Conservation (phyloP, 257 asterid genomes). For the Solanum megistacrolobum region DNA sequence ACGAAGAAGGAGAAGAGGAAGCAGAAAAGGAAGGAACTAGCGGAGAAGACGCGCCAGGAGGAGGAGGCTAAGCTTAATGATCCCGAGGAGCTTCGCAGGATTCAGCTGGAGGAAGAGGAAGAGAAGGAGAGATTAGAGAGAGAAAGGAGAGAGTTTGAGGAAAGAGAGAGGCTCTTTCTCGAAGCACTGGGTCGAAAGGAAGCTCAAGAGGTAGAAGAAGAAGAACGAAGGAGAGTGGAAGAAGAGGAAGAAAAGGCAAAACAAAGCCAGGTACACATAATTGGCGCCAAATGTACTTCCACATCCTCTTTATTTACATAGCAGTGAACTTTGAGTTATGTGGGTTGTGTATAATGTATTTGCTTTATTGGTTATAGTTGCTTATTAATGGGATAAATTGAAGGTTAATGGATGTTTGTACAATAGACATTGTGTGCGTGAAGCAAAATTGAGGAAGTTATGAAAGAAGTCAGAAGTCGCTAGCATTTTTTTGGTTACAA, state of each 20-base stretch:
- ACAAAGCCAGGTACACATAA: constrained; percentile 30
- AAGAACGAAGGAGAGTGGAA: constrained; percentile 38
- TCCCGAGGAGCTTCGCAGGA: constrained; percentile 58
- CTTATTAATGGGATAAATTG: background rate
- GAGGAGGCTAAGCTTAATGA: constrained; percentile 67
- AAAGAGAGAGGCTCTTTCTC: constrained; percentile 57
- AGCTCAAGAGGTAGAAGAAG: constrained; percentile 45
- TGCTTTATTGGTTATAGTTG: background rate
- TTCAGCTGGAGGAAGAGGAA: constrained; percentile 63
- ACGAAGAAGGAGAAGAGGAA: constrained; percentile 87
- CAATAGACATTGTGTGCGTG: background rate
- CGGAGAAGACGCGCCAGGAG: constrained; percentile 56
- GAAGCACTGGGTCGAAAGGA: constrained; percentile 57
- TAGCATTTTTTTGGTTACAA: background rate
- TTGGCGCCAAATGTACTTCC: background rate
- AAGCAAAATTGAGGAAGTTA: background rate
- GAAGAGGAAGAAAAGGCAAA: constrained; percentile 37
- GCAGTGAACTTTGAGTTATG: background rate
- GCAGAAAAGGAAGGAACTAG: constrained; percentile 71
- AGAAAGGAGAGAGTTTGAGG: constrained; percentile 69
- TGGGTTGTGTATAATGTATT: background rate
- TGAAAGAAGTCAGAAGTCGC: background rate
- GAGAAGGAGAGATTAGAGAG: constrained; percentile 59
- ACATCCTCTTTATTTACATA: background rate
- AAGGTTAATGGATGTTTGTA: background rate